These are phyloP conservation scores for Cymodocea nodosa DNA, from an alignment of 116 monocot genomes.

Conservation along the genomic window DNA sequence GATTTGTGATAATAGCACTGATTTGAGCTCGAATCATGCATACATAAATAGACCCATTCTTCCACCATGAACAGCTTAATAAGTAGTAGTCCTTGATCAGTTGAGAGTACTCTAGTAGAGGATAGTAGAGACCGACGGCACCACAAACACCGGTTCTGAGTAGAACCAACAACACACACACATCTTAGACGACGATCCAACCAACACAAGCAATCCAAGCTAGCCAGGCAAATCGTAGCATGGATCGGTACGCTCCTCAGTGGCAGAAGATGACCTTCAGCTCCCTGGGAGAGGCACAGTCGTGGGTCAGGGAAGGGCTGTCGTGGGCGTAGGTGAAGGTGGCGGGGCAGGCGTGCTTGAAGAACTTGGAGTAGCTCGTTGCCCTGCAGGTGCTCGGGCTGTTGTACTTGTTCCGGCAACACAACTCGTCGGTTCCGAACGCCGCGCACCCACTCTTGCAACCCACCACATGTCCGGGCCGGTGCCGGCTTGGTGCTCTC, in stretches of 20 bases:
- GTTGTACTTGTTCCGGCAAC: constrained; percentile 72
- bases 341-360: constrained; percentile 71
- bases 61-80: too few relatives aligned
- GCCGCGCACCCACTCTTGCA: constrained; percentile 87
- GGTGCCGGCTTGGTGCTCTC: constrained; percentile 26
- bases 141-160: too few relatives aligned
- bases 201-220: too few relatives aligned
- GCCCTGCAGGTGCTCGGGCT: constrained; percentile 52
- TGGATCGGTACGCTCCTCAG: constrained; percentile 1
- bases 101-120: too few relatives aligned
- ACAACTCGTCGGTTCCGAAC: constrained; percentile 69
- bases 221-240: too few relatives aligned
- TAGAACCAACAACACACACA: too few relatives aligned
- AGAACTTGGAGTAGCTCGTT: constrained; percentile 52
- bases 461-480: constrained; percentile 34
- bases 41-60: too few relatives aligned
- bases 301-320: constrained; percentile 58
- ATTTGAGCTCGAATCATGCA: too few relatives aligned
- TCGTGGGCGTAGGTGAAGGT: constrained; percentile 81
- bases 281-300: constrained; percentile 66
- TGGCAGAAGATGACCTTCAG: constrained; percentile 98
- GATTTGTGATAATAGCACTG: too few relatives aligned
- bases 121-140: too few relatives aligned
- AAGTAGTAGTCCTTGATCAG: too few relatives aligned
- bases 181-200: too few relatives aligned